Evolutionary conservation across 2,329 filamentous ascomycete genomes (phyloP).

Genomic region (Stagonosporopsis chrysanthemi): DNA sequence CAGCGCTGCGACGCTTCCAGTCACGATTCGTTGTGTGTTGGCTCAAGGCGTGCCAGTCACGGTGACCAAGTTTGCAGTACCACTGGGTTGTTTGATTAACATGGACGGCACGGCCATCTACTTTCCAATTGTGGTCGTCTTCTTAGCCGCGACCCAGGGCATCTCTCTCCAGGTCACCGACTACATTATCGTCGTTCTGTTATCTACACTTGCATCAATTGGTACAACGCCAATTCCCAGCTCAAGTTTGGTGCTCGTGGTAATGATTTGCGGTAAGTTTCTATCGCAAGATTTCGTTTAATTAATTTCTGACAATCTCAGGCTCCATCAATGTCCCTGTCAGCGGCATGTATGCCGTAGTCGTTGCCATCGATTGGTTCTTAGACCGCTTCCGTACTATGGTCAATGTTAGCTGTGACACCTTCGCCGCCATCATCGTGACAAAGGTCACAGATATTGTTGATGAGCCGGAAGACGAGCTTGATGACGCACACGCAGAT

Average conservation of each 20-base stretch:
- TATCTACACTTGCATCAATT: conserved; percentile 61
- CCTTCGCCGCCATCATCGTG: conserved; percentile 55
- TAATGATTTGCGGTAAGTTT: conserved; percentile 59
- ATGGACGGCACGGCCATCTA: conserved; percentile 60
- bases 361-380: conserved; percentile 64
- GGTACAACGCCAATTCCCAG: conserved; percentile 63
- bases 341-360: conserved; percentile 61
- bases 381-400: conserved; percentile 64
- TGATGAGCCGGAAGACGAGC: conserved; percentile 26
- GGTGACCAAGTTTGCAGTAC: conserved; percentile 57
- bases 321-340: conserved; percentile 53
- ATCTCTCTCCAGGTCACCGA: conserved; percentile 53
- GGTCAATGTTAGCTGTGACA: conserved; percentile 61
- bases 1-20: conserved; percentile 60
- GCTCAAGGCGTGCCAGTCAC: conserved; percentile 54
- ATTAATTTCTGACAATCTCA: neutral
- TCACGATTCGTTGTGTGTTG: conserved; percentile 56
- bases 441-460: conserved; percentile 50
- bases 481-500: conserved; percentile 22
- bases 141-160: conserved; percentile 61
- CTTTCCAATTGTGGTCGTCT: conserved; percentile 62
- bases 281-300: neutral
- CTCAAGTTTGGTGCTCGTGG: conserved; percentile 59
- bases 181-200: conserved; percentile 59
- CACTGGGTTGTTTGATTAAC: conserved; percentile 56